These are phyloP conservation scores for Anthoceros angustus DNA, from an alignment of 225 moss, liverwort and hornwort genomes.

Conservation along the genomic window DNA sequence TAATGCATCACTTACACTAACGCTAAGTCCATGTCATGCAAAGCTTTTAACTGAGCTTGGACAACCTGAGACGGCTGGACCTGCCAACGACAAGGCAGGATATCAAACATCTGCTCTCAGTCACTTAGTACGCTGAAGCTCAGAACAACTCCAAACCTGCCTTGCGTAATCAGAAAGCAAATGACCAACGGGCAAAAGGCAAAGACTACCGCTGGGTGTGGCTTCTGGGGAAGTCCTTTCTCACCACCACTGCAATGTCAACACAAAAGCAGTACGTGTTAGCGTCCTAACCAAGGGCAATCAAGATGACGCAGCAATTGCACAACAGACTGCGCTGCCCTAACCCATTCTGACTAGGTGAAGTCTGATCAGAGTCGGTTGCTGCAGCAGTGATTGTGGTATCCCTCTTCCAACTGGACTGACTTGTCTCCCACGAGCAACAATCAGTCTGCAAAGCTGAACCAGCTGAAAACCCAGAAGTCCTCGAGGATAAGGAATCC, in stretches of 20 bases:
- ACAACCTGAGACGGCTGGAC: constrained; percentile 37
- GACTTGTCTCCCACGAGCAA: not conserved
- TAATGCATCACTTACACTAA: constrained; percentile 21
- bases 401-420: constrained; percentile 24
- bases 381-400: constrained; percentile 20
- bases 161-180: not conserved
- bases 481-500: not conserved
- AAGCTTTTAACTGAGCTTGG: constrained; percentile 28
- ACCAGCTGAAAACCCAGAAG: not conserved
- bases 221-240: constrained; percentile 26
- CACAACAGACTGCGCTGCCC: not conserved
- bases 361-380: constrained; percentile 34
- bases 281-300: not conserved
- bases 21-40: constrained; percentile 34
- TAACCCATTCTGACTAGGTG: constrained; percentile 37
- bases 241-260: constrained; percentile 26
- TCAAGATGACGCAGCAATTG: not conserved
- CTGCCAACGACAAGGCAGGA: constrained; percentile 10
- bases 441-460: not conserved
- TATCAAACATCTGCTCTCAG: not conserved
- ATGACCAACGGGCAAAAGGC: not conserved
- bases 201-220: constrained; percentile 33
- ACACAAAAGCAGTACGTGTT: not conserved
- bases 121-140: not conserved
- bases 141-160: no score